These are phyloP conservation scores for Sphaerostilbella broomeana DNA, from an alignment of 2,329 filamentous ascomycete species.

Conservation along the genomic window DNA sequence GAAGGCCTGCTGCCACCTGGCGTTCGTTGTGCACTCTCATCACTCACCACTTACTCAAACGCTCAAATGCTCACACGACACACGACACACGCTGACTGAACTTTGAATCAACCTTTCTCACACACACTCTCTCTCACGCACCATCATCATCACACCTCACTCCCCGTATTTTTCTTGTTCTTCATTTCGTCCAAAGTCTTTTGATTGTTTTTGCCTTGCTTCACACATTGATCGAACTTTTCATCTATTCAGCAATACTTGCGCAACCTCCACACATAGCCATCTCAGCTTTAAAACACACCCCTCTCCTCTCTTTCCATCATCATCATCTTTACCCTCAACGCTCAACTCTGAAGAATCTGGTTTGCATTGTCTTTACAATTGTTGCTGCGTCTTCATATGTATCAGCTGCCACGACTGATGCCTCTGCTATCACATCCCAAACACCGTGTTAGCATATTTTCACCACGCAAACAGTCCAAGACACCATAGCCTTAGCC, in stretches of 20 bases:
- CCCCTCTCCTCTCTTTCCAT: neutral
- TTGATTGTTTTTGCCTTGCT: neutral
- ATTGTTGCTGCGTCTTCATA: conserved; percentile 9
- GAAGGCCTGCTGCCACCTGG: no score
- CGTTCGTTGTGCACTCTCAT: no score
- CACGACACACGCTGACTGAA: no score
- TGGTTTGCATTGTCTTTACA: neutral
- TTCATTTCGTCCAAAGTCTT: conserved; percentile 1
- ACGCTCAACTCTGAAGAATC: neutral
- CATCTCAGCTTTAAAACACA: conserved; percentile 1
- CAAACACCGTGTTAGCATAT: conserved; percentile 12
- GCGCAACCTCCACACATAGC: conserved; percentile 3
- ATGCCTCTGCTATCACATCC: conserved; percentile 15
- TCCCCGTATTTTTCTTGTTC: conserved; percentile 6
- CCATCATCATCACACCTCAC: conserved; percentile 1
- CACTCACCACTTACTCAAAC: no score
- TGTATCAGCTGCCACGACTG: conserved; percentile 12
- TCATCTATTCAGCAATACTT: conserved; percentile 5
- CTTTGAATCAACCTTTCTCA: conserved; percentile 4
- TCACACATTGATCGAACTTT: neutral
- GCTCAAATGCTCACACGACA: no score
- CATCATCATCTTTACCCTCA: neutral
- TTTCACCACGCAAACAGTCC: conserved; percentile 5
- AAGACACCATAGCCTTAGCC: conserved; percentile 13
- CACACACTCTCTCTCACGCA: conserved; percentile 8